Conservation (phyloP, 345 rosid genomes). For the Rhizophora apiculata region DNA sequence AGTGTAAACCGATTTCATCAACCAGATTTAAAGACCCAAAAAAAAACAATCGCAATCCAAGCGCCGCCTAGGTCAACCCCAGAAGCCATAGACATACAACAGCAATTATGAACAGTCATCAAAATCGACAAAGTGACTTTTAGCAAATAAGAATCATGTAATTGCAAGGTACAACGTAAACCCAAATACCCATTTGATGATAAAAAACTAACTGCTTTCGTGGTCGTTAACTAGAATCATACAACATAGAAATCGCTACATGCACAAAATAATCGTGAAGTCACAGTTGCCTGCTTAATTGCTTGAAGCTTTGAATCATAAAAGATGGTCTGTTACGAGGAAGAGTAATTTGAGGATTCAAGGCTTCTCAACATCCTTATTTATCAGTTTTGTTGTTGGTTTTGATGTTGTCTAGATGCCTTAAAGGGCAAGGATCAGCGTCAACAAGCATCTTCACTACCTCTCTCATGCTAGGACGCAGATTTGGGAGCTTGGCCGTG, state of each 20-base stretch:
- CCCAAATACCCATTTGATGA: too few relatives aligned
- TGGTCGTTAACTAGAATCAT: neutral
- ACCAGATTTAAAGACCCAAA: too few relatives aligned
- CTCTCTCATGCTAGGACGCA: slow-evolving; percentile 79
- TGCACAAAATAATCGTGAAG: neutral
- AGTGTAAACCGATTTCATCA: too few relatives aligned
- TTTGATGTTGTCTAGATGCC: slow-evolving; percentile 25
- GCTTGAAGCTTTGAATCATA: slow-evolving; percentile 4
- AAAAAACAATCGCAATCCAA: too few relatives aligned
- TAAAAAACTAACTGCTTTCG: too few relatives aligned
- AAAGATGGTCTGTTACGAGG: neutral
- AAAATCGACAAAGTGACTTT: too few relatives aligned
- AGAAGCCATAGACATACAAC: too few relatives aligned
- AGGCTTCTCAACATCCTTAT: slow-evolving; percentile 14
- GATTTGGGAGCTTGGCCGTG: slow-evolving; percentile 74
- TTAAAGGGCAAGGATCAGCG: slow-evolving; percentile 49
- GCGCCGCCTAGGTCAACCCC: too few relatives aligned
- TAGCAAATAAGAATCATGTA: too few relatives aligned
- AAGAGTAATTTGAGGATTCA: slow-evolving; percentile 1
- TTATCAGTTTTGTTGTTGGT: slow-evolving; percentile 2
- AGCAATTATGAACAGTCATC: too few relatives aligned
- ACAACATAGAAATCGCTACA: neutral
- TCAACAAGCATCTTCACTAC: slow-evolving; percentile 76
- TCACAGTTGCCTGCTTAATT: neutral
- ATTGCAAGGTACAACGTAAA: too few relatives aligned